Evolutionary conservation across 2,329 filamentous ascomycete genomes (phyloP).

Genomic region (Furcasterigmium furcatum): DNA sequence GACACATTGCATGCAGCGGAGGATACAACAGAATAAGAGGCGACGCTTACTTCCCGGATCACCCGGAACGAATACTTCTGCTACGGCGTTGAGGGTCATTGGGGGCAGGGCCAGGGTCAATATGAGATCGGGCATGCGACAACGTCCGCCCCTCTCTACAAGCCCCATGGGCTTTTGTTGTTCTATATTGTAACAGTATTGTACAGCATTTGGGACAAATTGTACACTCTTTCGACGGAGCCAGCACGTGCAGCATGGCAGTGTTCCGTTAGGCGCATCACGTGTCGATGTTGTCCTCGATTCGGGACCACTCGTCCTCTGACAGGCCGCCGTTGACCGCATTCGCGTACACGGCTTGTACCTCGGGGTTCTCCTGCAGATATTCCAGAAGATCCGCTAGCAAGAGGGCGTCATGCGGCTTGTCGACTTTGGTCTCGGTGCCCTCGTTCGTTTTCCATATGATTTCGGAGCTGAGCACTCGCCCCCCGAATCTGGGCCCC

Average conservation of each 20-base stretch:
- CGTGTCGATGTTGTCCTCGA: conserved; percentile 43
- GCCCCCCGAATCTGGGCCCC: conserved; percentile 52
- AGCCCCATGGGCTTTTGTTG: not conserved
- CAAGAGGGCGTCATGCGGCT: conserved; percentile 48
- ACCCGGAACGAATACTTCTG: no score
- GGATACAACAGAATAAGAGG: no score
- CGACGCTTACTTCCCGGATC: no score
- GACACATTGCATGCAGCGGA: no score
- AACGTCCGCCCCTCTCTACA: not conserved
- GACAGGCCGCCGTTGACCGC: conserved; percentile 44
- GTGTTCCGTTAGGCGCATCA: not conserved
- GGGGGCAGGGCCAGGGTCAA: no score
- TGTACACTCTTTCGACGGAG: conserved; percentile 2
- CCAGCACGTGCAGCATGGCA: not conserved
- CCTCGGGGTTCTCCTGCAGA: conserved; percentile 65
- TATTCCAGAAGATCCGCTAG: conserved; percentile 58
- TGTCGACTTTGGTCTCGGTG: conserved; percentile 63
- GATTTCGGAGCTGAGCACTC: conserved; percentile 73
- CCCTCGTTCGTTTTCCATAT: conserved; percentile 84
- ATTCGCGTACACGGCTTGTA: conserved; percentile 81
- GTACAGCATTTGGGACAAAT: not conserved
- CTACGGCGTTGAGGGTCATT: no score
- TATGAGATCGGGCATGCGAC: no score
- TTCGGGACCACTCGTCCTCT: conserved; percentile 51
- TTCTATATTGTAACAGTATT: conserved; percentile 1